These are phyloP conservation scores for Pseudogymnoascus verrucosus DNA, from an alignment of 2,329 filamentous ascomycete genomes.

Conservation along the genomic window DNA sequence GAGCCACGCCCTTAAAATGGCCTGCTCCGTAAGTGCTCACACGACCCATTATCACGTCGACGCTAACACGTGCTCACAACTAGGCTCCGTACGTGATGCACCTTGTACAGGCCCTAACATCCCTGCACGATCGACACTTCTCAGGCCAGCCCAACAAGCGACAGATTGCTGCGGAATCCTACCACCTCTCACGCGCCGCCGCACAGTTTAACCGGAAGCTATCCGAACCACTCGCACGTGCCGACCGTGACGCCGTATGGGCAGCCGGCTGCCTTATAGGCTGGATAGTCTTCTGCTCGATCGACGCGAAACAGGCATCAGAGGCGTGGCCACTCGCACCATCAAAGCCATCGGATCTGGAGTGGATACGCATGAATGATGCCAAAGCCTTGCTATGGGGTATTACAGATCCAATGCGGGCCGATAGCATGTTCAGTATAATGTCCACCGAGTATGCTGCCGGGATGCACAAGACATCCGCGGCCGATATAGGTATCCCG, in stretches of 20 bases:
- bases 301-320: conserved; percentile 35
- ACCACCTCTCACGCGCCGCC: conserved; percentile 41
- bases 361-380: conserved; percentile 50
- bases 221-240: conserved; percentile 27
- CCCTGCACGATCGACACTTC: conserved; percentile 45
- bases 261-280: conserved; percentile 40
- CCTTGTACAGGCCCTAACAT: conserved; percentile 42
- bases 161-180: conserved; percentile 31
- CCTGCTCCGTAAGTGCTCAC: conserved; percentile 30
- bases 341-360: conserved; percentile 37
- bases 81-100: conserved; percentile 42
- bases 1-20: conserved; percentile 31
- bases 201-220: conserved; percentile 41
- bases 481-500: conserved; percentile 12
- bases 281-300: conserved; percentile 36
- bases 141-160: conserved; percentile 13
- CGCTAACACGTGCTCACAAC: conserved; percentile 13
- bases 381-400: conserved; percentile 48
- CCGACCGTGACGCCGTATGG: conserved; percentile 41
- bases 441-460: background rate
- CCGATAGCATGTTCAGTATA: conserved; percentile 39
- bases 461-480: background rate
- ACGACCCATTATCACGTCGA: conserved; percentile 13
- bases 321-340: conserved; percentile 49
- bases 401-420: conserved; percentile 39